Evolutionary conservation across 192 early-diverging fungal genomes (phyloP).

Genomic region (Coemansia sp.): DNA sequence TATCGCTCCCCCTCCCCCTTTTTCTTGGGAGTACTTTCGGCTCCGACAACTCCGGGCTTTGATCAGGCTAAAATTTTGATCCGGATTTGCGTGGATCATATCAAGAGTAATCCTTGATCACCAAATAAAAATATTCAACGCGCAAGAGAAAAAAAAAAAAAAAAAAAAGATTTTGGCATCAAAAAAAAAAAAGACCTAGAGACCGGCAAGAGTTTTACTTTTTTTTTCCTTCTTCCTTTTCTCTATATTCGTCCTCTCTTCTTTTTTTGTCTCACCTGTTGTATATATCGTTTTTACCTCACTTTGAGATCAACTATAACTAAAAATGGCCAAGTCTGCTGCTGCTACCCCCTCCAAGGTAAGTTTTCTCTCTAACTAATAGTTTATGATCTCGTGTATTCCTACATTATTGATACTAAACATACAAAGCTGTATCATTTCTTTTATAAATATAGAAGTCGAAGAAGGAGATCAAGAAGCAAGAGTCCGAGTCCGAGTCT

Average conservation of each 20-base stretch:
- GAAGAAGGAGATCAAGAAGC: constrained; percentile 6
- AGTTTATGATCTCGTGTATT: background rate
- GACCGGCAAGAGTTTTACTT: background rate
- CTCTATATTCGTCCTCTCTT: background rate
- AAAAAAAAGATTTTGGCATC: background rate
- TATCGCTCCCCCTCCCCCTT: no score
- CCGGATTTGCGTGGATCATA: background rate
- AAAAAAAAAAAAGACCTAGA: constrained; percentile 3
- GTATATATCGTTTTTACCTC: constrained; percentile 10
- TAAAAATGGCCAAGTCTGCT: constrained; percentile 31
- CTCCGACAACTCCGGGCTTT: background rate
- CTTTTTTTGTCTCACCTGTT: constrained; percentile 2
- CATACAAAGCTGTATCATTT: background rate
- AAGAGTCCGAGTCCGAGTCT: constrained; percentile 31
- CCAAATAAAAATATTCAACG: background rate
- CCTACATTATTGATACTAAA: background rate
- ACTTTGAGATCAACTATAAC: constrained; percentile 4
- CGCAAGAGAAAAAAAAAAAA: background rate
- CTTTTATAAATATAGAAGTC: background rate
- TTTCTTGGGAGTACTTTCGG: background rate
- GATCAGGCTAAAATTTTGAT: background rate
- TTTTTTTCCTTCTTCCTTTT: background rate
- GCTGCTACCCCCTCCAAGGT: constrained; percentile 11
- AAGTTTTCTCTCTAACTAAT: background rate
- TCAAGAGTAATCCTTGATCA: background rate